These are phyloP conservation scores for Chionographis japonica DNA, from an alignment of 106 monocot species.

Conservation along the genomic window DNA sequence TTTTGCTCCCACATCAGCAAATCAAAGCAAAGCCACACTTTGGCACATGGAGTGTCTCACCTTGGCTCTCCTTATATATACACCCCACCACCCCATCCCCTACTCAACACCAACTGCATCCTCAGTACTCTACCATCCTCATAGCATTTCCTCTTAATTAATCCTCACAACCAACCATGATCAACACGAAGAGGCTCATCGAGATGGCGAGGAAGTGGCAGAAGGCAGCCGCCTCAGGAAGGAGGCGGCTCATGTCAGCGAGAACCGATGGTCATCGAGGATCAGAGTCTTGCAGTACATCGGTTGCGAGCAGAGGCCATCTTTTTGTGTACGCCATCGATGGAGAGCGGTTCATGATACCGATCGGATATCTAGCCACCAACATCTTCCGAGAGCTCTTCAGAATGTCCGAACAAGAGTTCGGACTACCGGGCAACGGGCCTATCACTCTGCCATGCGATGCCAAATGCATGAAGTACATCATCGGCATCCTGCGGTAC, in stretches of 20 bases:
- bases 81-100: too few relatives aligned
- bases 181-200: conserved; percentile 15
- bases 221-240: not conserved
- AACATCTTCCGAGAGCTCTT: conserved; percentile 13
- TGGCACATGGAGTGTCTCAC: too few relatives aligned
- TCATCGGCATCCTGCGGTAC: not conserved
- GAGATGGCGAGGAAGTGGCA: conserved; percentile 23
- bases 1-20: not conserved
- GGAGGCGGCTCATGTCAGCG: not conserved
- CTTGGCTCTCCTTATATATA: too few relatives aligned
- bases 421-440: conserved; percentile 8
- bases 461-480: conserved; percentile 2
- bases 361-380: conserved; percentile 9
- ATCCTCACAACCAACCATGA: not conserved
- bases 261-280: not conserved
- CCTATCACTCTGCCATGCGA: conserved; percentile 13
- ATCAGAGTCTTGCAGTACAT: not conserved
- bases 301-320: not conserved
- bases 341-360: conserved; percentile 9
- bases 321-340: conserved; percentile 15
- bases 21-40: too few relatives aligned
- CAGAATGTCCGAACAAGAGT: conserved; percentile 15
- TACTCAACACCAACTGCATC: too few relatives aligned
- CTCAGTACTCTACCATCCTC: not conserved
- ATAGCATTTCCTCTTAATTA: not conserved